Base-by-base conservation (phyloP, 1,139 yeast species). In the Kodamaea fungicola region DNA sequence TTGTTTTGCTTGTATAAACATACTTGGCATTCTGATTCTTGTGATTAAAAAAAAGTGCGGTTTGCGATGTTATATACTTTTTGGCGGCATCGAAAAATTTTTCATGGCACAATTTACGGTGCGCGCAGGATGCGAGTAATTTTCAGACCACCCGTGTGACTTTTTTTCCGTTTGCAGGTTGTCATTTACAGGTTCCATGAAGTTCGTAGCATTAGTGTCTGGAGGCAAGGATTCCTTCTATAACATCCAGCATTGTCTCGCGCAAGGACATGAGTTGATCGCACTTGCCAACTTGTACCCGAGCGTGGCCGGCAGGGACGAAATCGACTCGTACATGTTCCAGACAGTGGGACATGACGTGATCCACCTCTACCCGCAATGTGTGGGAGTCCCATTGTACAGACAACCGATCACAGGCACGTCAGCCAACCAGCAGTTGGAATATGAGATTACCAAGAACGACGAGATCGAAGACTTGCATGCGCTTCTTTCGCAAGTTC, bases 161-260 rank as follows among this genome's bases (percentile, higher is more conserved):
- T 4, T 27, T 12, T 9, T 27, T 27, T 27, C 26, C 10, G 9
- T 23, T 23, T 23, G 26, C 26, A 23, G 26, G 26, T 23, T 23
- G 6, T 8, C 19, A 16, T 16, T 16, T 16, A 16, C 19, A 16
- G 19, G 19, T 16, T 16, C 19, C 19, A 92, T 92, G 98, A 89
- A 88, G 61, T 87, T 89, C 53, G 85, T 88, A 28, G 98, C 96
- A 0, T 69, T 92, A 30, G 80, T 92, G 1, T 87, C 96, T 1
- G 98, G 98, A 3, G 98, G 98, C 0, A 92, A 92, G 57, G 98
- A 92, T 59, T 89, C 97, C 6, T 88, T 90, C 63, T 92, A 75
- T 58, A 92, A 90, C 55, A 80, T 92, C 30, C 67, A 88, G 32
- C 96, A 90, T 54, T 88, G 97, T 54, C 54, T 85, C 9, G 71